Base-by-base conservation (phyloP, 306 rosid species). In the Lathyrus aphaca region DNA sequence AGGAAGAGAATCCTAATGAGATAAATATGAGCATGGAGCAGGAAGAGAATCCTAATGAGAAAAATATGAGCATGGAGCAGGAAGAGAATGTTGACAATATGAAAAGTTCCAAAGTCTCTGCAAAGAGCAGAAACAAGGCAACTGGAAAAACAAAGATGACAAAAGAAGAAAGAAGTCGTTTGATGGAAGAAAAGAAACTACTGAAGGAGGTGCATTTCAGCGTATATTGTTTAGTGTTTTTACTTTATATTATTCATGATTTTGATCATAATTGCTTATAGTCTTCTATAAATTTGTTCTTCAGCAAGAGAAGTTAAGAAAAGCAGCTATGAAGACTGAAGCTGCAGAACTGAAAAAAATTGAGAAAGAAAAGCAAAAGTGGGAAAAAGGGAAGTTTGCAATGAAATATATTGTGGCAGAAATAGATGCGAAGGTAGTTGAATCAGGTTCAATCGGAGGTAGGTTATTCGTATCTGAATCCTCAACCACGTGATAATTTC, bases 341-440 rank as follows among this genome's bases (percentile, higher is more conserved):
- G 90, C 86, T 27, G 94, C 91, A 53, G 91, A 88, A 57, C 61
- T 84, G 84, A 93, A 82, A 76, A 93, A 82, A 73, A 14, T 82
- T 27, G 85, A 90, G 82, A 93, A 86, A 80, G 98, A 93, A 83
- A 85, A 62, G 88, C 85, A 84, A 69, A 90, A 80, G 81, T 90
- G 94, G 97, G 97, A 86, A 69, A 93, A 86, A 23, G 97, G 97
- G 73, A 93, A 93, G 83, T 73, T 84, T 69, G 97, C 98, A 12
- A 21, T 82, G 17, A 88, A 93, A 76, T 86, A 96, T 37, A 84
- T 93, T 5, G 96, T 90, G 64, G 96, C 96, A 65, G 91, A 88
- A 74, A 84, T 93, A 71, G 97, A 93, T 81, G 37, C 83, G 3
- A 93, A 90, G 90, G 96, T 88, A 46, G 84, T 93, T 65, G 98